Conservation (phyloP, 139 green algal genomes). For the Chlorella sp. region DNA sequence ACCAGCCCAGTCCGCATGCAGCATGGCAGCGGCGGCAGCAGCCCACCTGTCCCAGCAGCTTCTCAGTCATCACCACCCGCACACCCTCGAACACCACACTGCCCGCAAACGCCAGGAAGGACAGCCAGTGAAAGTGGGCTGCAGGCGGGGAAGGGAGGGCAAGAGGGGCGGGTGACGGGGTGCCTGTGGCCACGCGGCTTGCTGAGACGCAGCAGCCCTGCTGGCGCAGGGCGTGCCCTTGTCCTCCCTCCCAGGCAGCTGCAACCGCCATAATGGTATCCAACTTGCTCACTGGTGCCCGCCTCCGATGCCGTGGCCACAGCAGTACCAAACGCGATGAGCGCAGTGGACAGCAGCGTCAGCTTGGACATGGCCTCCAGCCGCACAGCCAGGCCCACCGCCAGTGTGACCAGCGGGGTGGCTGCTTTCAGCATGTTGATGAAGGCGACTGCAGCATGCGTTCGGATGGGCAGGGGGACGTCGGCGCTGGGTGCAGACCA, state of each 20-base stretch:
- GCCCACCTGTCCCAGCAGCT: slow-evolving; percentile 29
- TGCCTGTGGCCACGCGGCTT: too few relatives aligned
- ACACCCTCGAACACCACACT: slow-evolving; percentile 45
- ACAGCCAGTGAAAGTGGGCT: slow-evolving; percentile 41
- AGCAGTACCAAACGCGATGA: slow-evolving; percentile 46
- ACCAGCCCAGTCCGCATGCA: background rate
- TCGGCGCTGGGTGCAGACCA: background rate
- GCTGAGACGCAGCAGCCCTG: too few relatives aligned
- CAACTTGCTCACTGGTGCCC: background rate
- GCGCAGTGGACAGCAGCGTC: slow-evolving; percentile 16
- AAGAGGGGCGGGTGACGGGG: too few relatives aligned
- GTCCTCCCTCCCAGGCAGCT: too few relatives aligned
- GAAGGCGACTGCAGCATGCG: slow-evolving; percentile 43
- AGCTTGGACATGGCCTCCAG: slow-evolving; percentile 33
- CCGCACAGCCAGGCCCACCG: slow-evolving; percentile 32
- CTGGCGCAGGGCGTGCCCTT: too few relatives aligned
- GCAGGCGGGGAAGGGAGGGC: background rate
- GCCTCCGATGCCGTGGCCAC: slow-evolving; percentile 38
- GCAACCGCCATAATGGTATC: too few relatives aligned
- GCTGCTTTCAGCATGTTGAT: slow-evolving; percentile 60
- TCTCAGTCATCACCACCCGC: slow-evolving; percentile 45
- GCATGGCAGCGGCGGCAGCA: too few relatives aligned
- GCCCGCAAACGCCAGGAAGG: slow-evolving; percentile 40
- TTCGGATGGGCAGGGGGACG: background rate
- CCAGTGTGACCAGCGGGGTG: slow-evolving; percentile 52